Evolutionary conservation across 345 rosid species (phyloP), one percentile per base, ranked within the genome.

Genomic region (Citrus unshiu): DNA sequence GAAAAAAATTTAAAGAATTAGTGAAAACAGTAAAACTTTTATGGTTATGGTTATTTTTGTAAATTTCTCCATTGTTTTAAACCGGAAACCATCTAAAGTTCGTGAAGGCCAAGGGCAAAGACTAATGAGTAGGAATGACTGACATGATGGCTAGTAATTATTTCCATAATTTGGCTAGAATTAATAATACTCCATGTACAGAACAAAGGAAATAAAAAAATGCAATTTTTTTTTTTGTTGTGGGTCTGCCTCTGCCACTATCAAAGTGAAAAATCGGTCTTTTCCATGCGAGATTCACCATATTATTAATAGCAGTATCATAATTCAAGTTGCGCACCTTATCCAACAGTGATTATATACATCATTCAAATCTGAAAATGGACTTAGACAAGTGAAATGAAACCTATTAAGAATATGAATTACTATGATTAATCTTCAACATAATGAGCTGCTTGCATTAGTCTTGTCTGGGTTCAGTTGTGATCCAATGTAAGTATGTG

Each of bases 401-500:
- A 12, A 5, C 34, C 5, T 65, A 34, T 1, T 32, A 18, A 65
- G n/a, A 32, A 32, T 18, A 61, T 7, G 65, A 10, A 61, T 14
- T 25, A 24, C 3, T 10, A 12, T 27, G 14, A 3, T 29, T 27
- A 27, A 62, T 27, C 18, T 9, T 75, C 57, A 75, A 22, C 19
- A 8, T 9, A 60, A 75, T 4, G 78, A 75, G 71, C 78, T 75
- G 46, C 71, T 49, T 46, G 78, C 78, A 70, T 4, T 9, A 22
- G 27, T 21, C 4, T 7, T 57, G 62, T n/a, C 27, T 19, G 76
- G 14, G 21, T 24, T 68, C 32, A 13, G 72, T 29, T 64, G 40
- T 37, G n/a, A 43, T 46, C 70, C 72, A 49, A 75, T 49, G 46
- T 66, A 54, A 6, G 25, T 34, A 54, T 65, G 70, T 2, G 35